phyloP scores from a whole-genome alignment of 176 grass and related monocot genomes.

The Ananas comosus region DNA sequence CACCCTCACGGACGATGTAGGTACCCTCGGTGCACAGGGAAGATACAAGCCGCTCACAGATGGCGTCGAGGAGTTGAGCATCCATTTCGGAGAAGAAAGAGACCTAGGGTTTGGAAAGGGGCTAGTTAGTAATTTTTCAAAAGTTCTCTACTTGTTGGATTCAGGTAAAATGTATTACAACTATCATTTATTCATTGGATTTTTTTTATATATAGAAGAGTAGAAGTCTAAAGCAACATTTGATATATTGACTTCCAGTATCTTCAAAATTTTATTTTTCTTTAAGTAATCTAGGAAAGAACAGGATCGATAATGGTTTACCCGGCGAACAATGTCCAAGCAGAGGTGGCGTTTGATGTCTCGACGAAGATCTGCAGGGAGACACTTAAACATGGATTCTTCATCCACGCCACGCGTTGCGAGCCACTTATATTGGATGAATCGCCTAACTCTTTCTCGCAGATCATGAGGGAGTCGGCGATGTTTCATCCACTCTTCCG shows the following conservation, averaged over 20 bases:
- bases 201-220: no score
- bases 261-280: neutral
- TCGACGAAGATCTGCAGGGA: conserved; percentile 78
- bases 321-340: conserved; percentile 82
- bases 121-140: neutral
- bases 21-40: conserved; percentile 78
- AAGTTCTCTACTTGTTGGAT: neutral
- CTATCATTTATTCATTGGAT: no score
- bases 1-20: conserved; percentile 86
- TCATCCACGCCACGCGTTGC: conserved; percentile 91
- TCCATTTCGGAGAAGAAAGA: conserved; percentile 97
- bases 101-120: conserved; percentile 38
- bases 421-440: conserved; percentile 96
- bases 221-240: no score
- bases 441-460: conserved; percentile 58
- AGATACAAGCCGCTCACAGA: conserved; percentile 89
- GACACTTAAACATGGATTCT: conserved; percentile 63
- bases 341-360: conserved; percentile 96
- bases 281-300: neutral
- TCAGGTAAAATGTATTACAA: no score
- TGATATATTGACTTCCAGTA: neutral
- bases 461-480: conserved; percentile 70
- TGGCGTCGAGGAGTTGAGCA: conserved; percentile 77
- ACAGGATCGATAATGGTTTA: conserved; percentile 18
- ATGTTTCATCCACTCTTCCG: conserved; percentile 97